Conservation (phyloP, 768 basidiomycete genomes). For the Rhodotorula graminis region DNA sequence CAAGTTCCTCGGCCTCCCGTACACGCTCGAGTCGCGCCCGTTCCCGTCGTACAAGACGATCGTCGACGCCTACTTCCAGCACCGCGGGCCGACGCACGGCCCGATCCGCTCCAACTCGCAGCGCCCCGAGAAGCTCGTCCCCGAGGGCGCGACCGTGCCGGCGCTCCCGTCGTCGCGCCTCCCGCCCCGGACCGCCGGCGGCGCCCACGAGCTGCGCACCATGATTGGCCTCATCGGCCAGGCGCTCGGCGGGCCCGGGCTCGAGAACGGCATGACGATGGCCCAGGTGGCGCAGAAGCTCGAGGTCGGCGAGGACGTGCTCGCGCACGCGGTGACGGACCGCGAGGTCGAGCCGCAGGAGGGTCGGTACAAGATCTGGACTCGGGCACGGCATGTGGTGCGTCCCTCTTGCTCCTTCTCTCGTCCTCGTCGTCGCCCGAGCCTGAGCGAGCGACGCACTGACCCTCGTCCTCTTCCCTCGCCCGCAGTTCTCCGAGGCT, state of each 20-base stretch:
- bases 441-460: neutral
- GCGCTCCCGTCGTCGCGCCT: slow-evolving; percentile 13
- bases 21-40: slow-evolving; percentile 1
- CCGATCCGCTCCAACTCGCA: slow-evolving; percentile 17
- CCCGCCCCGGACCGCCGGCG: slow-evolving; percentile 49
- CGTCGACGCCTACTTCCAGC: slow-evolving; percentile 37
- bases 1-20: slow-evolving; percentile 51
- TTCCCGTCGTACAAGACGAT: slow-evolving; percentile 36
- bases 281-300: slow-evolving; percentile 51
- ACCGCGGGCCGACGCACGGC: slow-evolving; percentile 15
- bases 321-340: slow-evolving; percentile 48
- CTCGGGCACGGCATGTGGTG: slow-evolving; percentile 69
- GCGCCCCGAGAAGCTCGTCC: slow-evolving; percentile 22
- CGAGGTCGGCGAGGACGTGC: slow-evolving; percentile 52
- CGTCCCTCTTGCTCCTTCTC: neutral
- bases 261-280: slow-evolving; percentile 50
- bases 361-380: slow-evolving; percentile 66
- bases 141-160: slow-evolving; percentile 31
- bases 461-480: neutral
- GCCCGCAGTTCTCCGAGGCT: slow-evolving; percentile 60
- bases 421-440: neutral
- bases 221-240: slow-evolving; percentile 60
- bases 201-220: slow-evolving; percentile 61
- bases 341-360: slow-evolving; percentile 55
- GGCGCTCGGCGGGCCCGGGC: slow-evolving; percentile 47